Evolutionary conservation across 495 filamentous ascomycete genomes (phyloP), one percentile per base, ranked within the genome.

Genomic region (Halenospora varia): DNA sequence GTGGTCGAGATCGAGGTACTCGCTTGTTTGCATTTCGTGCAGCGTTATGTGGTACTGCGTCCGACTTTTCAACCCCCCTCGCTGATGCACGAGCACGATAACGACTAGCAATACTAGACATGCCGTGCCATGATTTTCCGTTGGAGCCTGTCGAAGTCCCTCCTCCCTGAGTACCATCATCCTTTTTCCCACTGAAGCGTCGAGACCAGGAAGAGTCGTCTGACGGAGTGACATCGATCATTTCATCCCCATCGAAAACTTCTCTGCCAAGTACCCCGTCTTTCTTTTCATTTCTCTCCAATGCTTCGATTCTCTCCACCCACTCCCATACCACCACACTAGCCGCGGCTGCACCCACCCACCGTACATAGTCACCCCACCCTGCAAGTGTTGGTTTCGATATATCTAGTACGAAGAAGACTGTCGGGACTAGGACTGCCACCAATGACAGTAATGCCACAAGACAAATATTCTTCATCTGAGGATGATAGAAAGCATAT

Each of bases 241-340:
- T 96, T 69, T 98, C 94, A 62, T 98, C 94, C 13, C 93, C 95
- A 65, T 97, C 94, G 61, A 97, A 97, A 0, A 97, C 83, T 67
- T 98, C 94, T 58, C 94, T 77, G 18, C 94, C 94, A 2, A 98
- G 77, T 22, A 98, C 93, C 9, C 94, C 95, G 59, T 96, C 94
- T 69, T 96, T 96, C 65, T 89, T 89, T 64, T 98, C 94, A 66
- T 98, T 93, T 51, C 94, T 82, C 71, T 98, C 94, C 48, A 98
- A 73, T 0, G 91, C 91, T 69, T 98, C 94, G 52, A 98, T 98
- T n/a, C 95, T 81, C 69, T 98, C 94, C 17, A 98, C 94, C 94
- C 94, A 98, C 70, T 98, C 94, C 94, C 94, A 98, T 1, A 98
- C 94, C 15, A 97, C 88, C 18, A 97, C 94, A 73, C 92, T 96